Evolutionary conservation across 768 basidiomycete species (phyloP), one percentile per base, ranked within the genome.

Genomic region (Hysterangium stoloniferum): DNA sequence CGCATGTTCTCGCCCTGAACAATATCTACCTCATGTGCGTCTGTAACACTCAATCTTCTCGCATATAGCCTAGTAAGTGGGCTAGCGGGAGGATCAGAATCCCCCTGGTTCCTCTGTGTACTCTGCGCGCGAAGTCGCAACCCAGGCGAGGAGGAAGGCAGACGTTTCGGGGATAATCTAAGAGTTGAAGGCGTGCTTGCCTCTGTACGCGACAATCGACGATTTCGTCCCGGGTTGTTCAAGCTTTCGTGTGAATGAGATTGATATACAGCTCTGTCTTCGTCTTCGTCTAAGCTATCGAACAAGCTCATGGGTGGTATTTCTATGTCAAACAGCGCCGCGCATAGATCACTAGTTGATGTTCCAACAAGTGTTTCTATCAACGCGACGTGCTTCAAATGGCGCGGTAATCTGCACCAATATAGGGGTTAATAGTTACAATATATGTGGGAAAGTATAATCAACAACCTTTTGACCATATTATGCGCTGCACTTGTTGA

Each of bases 271-370:
- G 67, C 66, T 1, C 51, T 45, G 3, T 54, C 54, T 32, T 49
- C 56, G 42, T 61, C 57, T n/a, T 71, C 69, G 32, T 77, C 78
- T 5, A 64, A 69, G 11, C 74, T 75, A 4, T 65, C 66, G 56
- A 84, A 80, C 24, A 79, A 66, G 34, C 72, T 75, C 17, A 68
- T 64, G 7, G 79, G 65, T 25, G 64, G 62, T 19, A 75, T 60
- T 24, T 86, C 82, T 1, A 84, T 76, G 48, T 86, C 83, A 58
- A 92, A 89, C 36, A 91, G 84, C 1, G 84, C 85, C 45, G 85
- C 85, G 58, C 83, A 84, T 15, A 91, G 58, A 52, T 84, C 79
- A 28, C 12, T 42, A 46, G 72, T 76, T 13, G 79, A 72, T 5
- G 82, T 77, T 22, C 88, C 86, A n/a, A 88, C 76, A 13, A 92